Percentiles rank a stretch among this genome's conserved stretches.
These are phyloP conservation scores for Cryphonectria parasitica DNA, from an alignment of 2,329 filamentous ascomycete species.

Conservation along the genomic window DNA sequence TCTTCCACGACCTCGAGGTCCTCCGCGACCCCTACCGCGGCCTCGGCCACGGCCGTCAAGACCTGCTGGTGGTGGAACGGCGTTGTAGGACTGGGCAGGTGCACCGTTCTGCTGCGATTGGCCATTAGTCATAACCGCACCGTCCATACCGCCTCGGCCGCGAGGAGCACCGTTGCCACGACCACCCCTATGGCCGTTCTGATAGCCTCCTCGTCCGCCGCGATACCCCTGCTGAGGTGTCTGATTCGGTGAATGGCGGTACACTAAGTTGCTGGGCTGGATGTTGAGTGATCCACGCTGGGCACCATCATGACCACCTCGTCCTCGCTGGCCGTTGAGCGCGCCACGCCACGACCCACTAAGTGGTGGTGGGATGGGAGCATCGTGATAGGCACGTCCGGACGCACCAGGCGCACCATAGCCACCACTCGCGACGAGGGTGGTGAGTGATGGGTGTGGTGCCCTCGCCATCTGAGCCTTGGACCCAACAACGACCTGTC, in stretches of 20 bases:
- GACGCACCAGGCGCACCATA: slow-evolving; percentile 47
- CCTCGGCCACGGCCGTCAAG: slow-evolving; percentile 52
- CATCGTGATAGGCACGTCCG: slow-evolving; percentile 65
- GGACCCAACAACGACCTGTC: slow-evolving; percentile 76
- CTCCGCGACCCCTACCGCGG: slow-evolving; percentile 38
- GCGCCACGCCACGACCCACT: slow-evolving; percentile 63
- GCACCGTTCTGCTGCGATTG: slow-evolving; percentile 27
- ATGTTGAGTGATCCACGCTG: slow-evolving; percentile 42
- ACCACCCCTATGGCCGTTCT: slow-evolving; percentile 36
- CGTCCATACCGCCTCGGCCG: slow-evolving; percentile 27
- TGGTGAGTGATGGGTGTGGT: slow-evolving; percentile 50
- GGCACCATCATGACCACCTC: slow-evolving; percentile 38
- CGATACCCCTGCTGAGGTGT: slow-evolving; percentile 35
- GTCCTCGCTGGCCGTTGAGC: slow-evolving; percentile 50
- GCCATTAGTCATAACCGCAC: slow-evolving; percentile 29
- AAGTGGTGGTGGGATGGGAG: slow-evolving; percentile 57
- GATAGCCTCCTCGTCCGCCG: slow-evolving; percentile 17
- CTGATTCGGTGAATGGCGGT: slow-evolving; percentile 44
- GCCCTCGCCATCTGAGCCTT: slow-evolving; percentile 60
- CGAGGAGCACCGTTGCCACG: slow-evolving; percentile 34
- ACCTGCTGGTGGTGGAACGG: slow-evolving; percentile 63
- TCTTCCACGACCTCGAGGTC: slow-evolving; percentile 24
- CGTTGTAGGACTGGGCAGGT: slow-evolving; percentile 48
- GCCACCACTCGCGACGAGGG: slow-evolving; percentile 54
- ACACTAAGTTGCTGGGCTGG: slow-evolving; percentile 57